phyloP scores from a whole-genome alignment of 495 filamentous ascomycete genomes.

The Aspergillus asperescens region DNA sequence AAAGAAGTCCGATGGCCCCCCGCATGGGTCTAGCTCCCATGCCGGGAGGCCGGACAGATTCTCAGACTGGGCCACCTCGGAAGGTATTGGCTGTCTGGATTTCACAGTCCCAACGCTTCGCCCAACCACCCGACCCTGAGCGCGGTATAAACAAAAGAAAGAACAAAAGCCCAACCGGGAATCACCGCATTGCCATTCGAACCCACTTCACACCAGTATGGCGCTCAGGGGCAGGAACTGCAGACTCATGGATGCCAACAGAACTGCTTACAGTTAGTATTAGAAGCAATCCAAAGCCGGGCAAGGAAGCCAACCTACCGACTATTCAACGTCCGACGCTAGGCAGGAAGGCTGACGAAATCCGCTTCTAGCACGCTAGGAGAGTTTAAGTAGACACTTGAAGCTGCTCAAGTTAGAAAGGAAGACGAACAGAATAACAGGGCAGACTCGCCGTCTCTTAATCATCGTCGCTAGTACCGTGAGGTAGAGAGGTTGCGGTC shows the following conservation, averaged over 20 bases:
- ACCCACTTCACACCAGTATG: too few relatives aligned
- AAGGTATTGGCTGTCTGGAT: neutral
- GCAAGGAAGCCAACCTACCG: too few relatives aligned
- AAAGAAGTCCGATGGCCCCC: neutral
- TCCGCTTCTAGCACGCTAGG: neutral
- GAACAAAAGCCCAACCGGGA: too few relatives aligned
- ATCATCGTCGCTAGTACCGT: neutral
- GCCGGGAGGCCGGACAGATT: neutral
- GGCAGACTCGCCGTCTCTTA: neutral
- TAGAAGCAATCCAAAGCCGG: too few relatives aligned
- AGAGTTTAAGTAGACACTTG: conserved; percentile 2
- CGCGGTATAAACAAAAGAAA: too few relatives aligned
- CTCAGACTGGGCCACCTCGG: neutral
- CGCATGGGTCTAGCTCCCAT: neutral
- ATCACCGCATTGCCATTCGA: too few relatives aligned
- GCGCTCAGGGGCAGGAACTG: too few relatives aligned
- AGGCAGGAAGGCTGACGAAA: neutral
- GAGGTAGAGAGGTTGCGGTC: neutral
- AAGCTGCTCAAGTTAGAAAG: neutral
- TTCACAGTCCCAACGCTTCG: neutral
- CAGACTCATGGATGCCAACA: too few relatives aligned
- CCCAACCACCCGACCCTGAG: too few relatives aligned
- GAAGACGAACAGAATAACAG: neutral
- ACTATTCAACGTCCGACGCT: neutral
- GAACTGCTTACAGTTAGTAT: too few relatives aligned